A percentile compares a stretch with the other conserved stretches of the same genome.
Evolutionary conservation across 371 early-diverging fungal genomes (phyloP).

Genomic region (Mortierella sp.): DNA sequence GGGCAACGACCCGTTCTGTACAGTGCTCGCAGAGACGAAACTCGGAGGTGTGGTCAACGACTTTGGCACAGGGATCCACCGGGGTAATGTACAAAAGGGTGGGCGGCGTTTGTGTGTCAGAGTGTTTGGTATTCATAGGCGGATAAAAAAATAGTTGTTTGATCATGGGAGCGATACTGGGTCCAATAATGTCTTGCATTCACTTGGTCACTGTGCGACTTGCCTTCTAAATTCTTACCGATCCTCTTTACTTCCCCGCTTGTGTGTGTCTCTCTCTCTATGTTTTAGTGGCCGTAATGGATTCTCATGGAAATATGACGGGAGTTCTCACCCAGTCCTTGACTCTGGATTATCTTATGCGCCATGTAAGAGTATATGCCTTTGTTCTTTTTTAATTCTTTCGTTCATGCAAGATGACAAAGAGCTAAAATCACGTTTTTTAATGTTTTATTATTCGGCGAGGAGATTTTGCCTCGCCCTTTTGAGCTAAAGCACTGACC

Average conservation of each 20-base stretch:
- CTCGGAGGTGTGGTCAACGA: constrained; percentile 79
- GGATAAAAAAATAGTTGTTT: neutral
- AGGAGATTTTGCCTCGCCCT: neutral
- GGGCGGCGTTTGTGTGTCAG: neutral
- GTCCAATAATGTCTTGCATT: neutral
- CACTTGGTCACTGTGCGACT: neutral
- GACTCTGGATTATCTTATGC: constrained; percentile 73
- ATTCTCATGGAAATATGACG: constrained; percentile 44
- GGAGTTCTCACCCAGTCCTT: constrained; percentile 89
- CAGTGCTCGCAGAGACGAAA: constrained; percentile 82
- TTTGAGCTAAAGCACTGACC: neutral
- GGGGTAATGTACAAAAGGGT: constrained; percentile 60
- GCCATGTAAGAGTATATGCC: constrained; percentile 36
- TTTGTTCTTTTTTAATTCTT: neutral
- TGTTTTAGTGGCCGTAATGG: constrained; percentile 57
- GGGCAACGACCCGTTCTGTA: constrained; percentile 88
- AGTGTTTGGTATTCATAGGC: neutral
- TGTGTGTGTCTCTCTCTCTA: neutral
- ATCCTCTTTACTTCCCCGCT: neutral
- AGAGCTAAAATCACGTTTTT: neutral
- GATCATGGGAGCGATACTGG: neutral
- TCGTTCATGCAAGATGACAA: neutral
- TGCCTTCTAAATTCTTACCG: constrained; percentile 7
- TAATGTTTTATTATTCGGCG: neutral
- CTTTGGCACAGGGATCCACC: constrained; percentile 84